These are phyloP conservation scores for Aspergillus caelatus DNA, from an alignment of 2,329 filamentous ascomycete genomes.

Conservation along the genomic window DNA sequence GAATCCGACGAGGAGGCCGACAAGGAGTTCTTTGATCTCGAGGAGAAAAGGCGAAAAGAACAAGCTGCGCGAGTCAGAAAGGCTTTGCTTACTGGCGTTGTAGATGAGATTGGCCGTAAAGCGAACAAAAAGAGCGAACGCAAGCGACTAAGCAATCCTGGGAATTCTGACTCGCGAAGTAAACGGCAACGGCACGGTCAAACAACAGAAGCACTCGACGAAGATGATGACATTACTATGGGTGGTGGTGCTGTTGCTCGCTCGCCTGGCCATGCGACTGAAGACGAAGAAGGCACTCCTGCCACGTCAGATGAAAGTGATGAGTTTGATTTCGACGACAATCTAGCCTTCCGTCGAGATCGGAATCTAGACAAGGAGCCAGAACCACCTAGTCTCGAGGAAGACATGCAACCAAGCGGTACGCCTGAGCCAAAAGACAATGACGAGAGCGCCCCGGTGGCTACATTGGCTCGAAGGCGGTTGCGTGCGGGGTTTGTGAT, in stretches of 20 bases:
- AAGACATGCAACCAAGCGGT: conserved; percentile 1
- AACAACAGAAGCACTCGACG: conserved; percentile 22
- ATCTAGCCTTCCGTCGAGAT: conserved; percentile 36
- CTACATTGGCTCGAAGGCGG: conserved; percentile 33
- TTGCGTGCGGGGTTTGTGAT: conserved; percentile 46
- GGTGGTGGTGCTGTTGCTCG: conserved; percentile 21
- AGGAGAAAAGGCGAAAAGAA: conserved; percentile 67
- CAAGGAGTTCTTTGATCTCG: conserved; percentile 74
- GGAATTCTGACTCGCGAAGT: conserved; percentile 20
- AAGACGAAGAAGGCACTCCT: conserved; percentile 15
- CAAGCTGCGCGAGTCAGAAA: conserved; percentile 54
- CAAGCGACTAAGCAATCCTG: conserved; percentile 35
- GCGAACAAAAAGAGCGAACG: conserved; percentile 30
- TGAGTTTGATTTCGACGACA: conserved; percentile 37
- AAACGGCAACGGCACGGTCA: conserved; percentile 35
- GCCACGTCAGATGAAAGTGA: conserved; percentile 32
- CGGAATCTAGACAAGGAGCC: conserved; percentile 24
- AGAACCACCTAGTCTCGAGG: conserved; percentile 4
- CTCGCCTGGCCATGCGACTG: background rate
- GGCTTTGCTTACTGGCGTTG: conserved; percentile 47
- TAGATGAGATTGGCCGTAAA: conserved; percentile 30
- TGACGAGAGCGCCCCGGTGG: conserved; percentile 36
- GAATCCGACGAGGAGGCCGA: conserved; percentile 79
- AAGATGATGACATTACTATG: conserved; percentile 38
- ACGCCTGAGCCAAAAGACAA: conserved; percentile 24